These are phyloP conservation scores for Penicillium sp. DNA, from an alignment of 2,329 filamentous ascomycete species.

Conservation along the genomic window DNA sequence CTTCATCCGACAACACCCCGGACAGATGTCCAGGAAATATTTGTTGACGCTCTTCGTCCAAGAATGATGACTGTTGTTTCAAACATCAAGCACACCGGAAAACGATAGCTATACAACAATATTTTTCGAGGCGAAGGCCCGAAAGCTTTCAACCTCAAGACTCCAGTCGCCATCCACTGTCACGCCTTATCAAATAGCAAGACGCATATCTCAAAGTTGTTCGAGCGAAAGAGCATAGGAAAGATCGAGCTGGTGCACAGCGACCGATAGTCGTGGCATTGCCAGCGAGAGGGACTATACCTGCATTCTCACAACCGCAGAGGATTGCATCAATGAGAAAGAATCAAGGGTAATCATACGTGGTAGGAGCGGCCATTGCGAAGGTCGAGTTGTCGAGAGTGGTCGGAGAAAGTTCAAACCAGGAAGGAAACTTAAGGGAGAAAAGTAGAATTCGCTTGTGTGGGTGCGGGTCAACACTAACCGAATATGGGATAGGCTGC, in stretches of 20 bases:
- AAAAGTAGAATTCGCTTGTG: constrained; percentile 36
- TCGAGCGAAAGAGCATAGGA: constrained; percentile 48
- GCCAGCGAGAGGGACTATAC: constrained; percentile 83
- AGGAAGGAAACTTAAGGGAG: constrained; percentile 19
- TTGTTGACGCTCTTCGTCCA: constrained; percentile 49
- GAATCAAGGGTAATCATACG: constrained; percentile 53
- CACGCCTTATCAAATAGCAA: constrained; percentile 29
- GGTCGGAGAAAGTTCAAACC: constrained; percentile 31
- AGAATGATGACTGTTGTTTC: constrained; percentile 11
- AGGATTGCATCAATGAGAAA: constrained; percentile 34
- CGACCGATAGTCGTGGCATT: constrained; percentile 42
- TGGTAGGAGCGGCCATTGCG: constrained; percentile 62
- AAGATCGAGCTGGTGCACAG: constrained; percentile 75
- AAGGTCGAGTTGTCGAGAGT: constrained; percentile 45
- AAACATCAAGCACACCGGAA: constrained; percentile 10
- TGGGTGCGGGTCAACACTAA: constrained; percentile 29
- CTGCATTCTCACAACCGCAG: constrained; percentile 56
- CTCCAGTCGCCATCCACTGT: constrained; percentile 62
- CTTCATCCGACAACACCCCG: constrained; percentile 79
- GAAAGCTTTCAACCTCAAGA: constrained; percentile 73
- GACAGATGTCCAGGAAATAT: constrained; percentile 52
- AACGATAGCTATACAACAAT: constrained; percentile 61
- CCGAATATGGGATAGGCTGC: constrained; percentile 6
- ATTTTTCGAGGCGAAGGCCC: constrained; percentile 71
- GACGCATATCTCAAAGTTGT: constrained; percentile 27